phyloP scores from a whole-genome alignment of 2,329 filamentous ascomycete species.

The Metarhizium anisopliae region DNA sequence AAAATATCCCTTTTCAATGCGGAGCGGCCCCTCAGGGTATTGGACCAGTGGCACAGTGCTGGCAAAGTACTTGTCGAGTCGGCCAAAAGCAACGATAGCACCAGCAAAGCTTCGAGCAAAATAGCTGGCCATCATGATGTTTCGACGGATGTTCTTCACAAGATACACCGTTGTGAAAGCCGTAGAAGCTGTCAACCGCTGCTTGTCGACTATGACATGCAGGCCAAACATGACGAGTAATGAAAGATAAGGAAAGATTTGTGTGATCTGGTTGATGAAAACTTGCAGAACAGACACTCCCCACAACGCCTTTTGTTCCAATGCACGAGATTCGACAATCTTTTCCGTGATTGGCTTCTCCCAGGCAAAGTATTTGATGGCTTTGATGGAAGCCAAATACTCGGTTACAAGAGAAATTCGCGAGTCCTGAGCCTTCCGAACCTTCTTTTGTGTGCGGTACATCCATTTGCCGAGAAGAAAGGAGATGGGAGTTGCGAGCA shows the following conservation, averaged over 20 bases:
- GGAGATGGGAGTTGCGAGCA: slow-evolving; percentile 40
- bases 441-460: slow-evolving; percentile 39
- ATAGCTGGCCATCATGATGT: slow-evolving; percentile 40
- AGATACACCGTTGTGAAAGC: slow-evolving; percentile 49
- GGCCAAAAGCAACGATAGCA: slow-evolving; percentile 34
- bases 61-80: slow-evolving; percentile 45
- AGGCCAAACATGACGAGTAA: slow-evolving; percentile 45
- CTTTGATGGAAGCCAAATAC: slow-evolving; percentile 47
- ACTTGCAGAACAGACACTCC: slow-evolving; percentile 38
- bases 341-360: slow-evolving; percentile 43
- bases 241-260: slow-evolving; percentile 42
- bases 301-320: slow-evolving; percentile 48
- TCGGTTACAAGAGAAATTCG: slow-evolving; percentile 50
- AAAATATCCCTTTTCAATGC: slow-evolving; percentile 37
- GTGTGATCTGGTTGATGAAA: slow-evolving; percentile 37
- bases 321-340: slow-evolving; percentile 37
- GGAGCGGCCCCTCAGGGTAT: slow-evolving; percentile 40
- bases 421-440: slow-evolving; percentile 45
- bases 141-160: slow-evolving; percentile 42
- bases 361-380: slow-evolving; percentile 55
- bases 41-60: slow-evolving; percentile 37
- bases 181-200: slow-evolving; percentile 43
- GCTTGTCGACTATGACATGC: slow-evolving; percentile 37
- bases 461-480: slow-evolving; percentile 39
- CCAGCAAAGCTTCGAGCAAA: slow-evolving; percentile 27